These are phyloP conservation scores for Aureococcus anophagefferens DNA, from an alignment of 108 stramenopile genomes.

Conservation along the genomic window DNA sequence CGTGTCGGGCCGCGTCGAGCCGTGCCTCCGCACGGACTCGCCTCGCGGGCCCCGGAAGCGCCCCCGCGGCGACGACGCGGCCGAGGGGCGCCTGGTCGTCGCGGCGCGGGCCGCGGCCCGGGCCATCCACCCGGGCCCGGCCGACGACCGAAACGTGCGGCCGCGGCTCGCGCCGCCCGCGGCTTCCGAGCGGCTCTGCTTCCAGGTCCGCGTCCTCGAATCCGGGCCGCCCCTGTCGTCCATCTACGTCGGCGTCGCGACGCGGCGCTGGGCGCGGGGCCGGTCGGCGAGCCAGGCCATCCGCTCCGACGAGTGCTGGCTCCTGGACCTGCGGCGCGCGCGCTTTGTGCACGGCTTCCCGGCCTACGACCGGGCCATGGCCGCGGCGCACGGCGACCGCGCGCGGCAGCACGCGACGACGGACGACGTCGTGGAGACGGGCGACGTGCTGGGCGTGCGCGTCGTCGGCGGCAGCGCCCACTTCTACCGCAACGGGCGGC, in stretches of 20 bases:
- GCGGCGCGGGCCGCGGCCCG: no score
- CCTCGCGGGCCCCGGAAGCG: not conserved
- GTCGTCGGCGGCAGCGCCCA: not conserved
- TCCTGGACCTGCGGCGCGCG: not conserved
- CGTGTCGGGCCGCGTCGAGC: not conserved
- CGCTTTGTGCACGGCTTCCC: not conserved
- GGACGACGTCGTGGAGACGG: not conserved
- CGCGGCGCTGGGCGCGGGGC: not conserved
- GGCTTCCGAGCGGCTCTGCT: not conserved
- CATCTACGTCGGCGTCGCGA: not conserved
- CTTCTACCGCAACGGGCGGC: not conserved
- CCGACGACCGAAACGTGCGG: no score
- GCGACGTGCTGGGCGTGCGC: not conserved
- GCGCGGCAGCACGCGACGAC: not conserved
- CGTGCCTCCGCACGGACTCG: not conserved
- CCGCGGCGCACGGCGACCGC: not conserved
- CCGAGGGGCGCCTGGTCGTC: not conserved
- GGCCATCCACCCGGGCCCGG: no score
- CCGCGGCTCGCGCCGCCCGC: no score
- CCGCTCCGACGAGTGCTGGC: not conserved
- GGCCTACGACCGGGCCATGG: not conserved
- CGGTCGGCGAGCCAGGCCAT: not conserved
- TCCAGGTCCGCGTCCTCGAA: not conserved
- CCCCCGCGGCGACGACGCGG: not conserved
- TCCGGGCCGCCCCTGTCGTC: not conserved